These are phyloP conservation scores for Cryptosporidium tyzzeri DNA, from an alignment of 169 alveolate genomes.

Conservation along the genomic window DNA sequence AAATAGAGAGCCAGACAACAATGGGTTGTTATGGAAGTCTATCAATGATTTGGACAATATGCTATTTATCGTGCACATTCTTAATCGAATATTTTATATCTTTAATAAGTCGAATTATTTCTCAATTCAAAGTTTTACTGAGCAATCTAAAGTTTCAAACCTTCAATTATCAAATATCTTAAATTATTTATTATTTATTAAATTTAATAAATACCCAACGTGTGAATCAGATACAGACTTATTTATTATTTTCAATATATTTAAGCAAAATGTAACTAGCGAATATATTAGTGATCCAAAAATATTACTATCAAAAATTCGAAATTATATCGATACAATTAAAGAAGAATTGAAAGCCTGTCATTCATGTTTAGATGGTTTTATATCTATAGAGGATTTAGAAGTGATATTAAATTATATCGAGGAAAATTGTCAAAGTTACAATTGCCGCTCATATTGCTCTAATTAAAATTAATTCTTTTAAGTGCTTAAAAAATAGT, in stretches of 20 bases:
- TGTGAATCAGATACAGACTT: constrained; percentile 66
- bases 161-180: not conserved
- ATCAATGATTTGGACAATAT: constrained; percentile 1
- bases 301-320: not conserved
- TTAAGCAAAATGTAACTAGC: constrained; percentile 9
- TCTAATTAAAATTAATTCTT: not conserved
- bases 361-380: not conserved
- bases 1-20: constrained; percentile 8
- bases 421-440: not conserved
- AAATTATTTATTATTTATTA: not conserved
- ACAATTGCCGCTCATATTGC: constrained; percentile 5
- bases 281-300: constrained; percentile 4
- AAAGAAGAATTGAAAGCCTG: not conserved
- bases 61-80: constrained; percentile 8
- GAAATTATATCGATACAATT: constrained; percentile 1
- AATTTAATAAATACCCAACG: not conserved
- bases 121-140: constrained; percentile 3
- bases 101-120: not conserved
- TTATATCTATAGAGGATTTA: not conserved
- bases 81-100: constrained; percentile 25
- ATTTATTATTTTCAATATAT: constrained; percentile 26
- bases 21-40: constrained; percentile 13
- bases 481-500: not conserved
- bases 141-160: constrained; percentile 1
- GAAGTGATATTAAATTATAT: constrained; percentile 6